Conservation (phyloP, 225 moss, liverwort and hornwort genomes). For the Polytrichum formosum region DNA sequence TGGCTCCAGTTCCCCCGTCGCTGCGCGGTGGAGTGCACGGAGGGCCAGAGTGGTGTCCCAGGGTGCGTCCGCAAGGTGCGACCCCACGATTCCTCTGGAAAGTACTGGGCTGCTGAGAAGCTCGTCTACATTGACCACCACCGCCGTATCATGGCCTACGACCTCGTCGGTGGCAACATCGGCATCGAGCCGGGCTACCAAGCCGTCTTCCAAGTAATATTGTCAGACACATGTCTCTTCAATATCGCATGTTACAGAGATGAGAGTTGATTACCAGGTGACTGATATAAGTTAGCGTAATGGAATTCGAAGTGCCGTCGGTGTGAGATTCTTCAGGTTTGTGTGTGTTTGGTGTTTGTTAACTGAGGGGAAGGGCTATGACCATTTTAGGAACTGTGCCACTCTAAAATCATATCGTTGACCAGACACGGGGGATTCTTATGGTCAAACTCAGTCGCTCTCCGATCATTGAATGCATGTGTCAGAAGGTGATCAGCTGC, state of each 20-base stretch:
- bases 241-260: too few relatives aligned
- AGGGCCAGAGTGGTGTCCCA: conserved; percentile 40
- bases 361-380: too few relatives aligned
- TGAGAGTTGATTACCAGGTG: conserved; percentile 10
- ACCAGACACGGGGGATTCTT: too few relatives aligned
- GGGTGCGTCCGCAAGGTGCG: conserved; percentile 46
- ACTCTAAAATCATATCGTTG: too few relatives aligned
- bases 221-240: too few relatives aligned
- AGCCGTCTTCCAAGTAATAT: conserved; percentile 36
- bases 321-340: not conserved
- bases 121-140: conserved; percentile 43
- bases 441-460: too few relatives aligned
- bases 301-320: not conserved
- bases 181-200: conserved; percentile 44
- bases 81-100: conserved; percentile 13
- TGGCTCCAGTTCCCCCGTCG: conserved; percentile 39
- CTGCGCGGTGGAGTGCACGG: conserved; percentile 28
- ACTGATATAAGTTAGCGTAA: not conserved
- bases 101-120: conserved; percentile 42
- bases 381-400: too few relatives aligned
- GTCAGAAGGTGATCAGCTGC: too few relatives aligned
- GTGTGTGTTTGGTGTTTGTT: not conserved
- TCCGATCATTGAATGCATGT: too few relatives aligned
- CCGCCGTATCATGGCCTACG: conserved; percentile 30
- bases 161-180: conserved; percentile 42